Evolutionary conservation across 225 moss, liverwort and hornwort species (phyloP), one percentile per base, ranked within the genome.

Genomic region (Straminergon stramineum): DNA sequence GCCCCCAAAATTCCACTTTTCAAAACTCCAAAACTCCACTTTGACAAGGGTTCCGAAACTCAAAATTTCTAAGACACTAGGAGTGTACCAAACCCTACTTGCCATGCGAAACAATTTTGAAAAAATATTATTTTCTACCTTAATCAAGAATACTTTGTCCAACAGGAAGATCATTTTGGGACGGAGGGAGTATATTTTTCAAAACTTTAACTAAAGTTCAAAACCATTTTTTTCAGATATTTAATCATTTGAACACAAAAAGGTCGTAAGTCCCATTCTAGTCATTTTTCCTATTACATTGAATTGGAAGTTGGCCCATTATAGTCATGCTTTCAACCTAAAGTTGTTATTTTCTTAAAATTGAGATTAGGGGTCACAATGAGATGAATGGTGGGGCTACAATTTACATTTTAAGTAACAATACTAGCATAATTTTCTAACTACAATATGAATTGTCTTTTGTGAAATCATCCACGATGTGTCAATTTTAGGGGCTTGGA

Each of bases 201-300:
- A 74, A 0, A 28, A 45, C 3, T 28, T 28, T 0, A 28, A 27
- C 0, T 9, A 5, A 27, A 43, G 1, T 0, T 5, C 9, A 1
- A 27, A 73, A 43, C 0, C 3, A 16, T 16, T 45, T 15, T 15
- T 27, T 26, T 3, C 5, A 27, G 5, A 16, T 73, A 28, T 3
- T 17, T 43, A 28, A 28, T 43, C 27, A 43, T 73, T 73, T 73
- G 1, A 43, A 3, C 2, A 27, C 15, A 9, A 73, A 73, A 73
- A 28, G 16, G 6, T 28, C 28, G 17, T 1, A 73, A 43, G 17
- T 37, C 23, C 43, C 16, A 43, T 6, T 5, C 6, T 16, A 10
- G 0, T 3, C 15, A 27, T 28, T 28, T 43, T 43, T 6, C 0
- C 1, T 10, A 26, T 28, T 73, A 16, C 13, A 43, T 73, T 8